Percentiles rank a stretch among this genome's conserved stretches.
phyloP scores from a whole-genome alignment of 2,329 filamentous ascomycete species.

The Nemania sp. region DNA sequence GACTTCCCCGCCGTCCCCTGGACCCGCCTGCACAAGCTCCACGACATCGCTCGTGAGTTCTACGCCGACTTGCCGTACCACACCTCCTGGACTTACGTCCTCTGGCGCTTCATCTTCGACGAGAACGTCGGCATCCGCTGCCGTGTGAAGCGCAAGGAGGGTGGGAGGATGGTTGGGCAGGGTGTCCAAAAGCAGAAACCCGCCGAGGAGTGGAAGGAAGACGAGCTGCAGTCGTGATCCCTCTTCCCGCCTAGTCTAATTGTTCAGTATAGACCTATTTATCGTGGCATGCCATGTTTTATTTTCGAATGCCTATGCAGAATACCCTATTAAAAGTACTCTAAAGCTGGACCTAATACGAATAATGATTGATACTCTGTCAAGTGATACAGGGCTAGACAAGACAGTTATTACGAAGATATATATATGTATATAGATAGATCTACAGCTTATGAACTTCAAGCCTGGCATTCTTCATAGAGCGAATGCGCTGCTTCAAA shows the following conservation, averaged over 20 bases:
- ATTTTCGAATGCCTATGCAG: not conserved
- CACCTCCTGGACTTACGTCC: conserved; percentile 89
- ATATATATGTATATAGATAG: conserved; percentile 9
- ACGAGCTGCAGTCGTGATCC: conserved; percentile 72
- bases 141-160: conserved; percentile 90
- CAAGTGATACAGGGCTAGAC: not conserved
- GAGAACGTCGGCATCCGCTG: conserved; percentile 90
- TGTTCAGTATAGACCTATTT: conserved; percentile 15
- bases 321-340: not conserved
- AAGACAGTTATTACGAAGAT: not conserved
- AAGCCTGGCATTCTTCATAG: not conserved
- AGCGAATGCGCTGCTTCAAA: not conserved
- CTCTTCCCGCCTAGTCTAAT: not conserved
- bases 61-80: conserved; percentile 89
- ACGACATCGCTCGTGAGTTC: conserved; percentile 87
- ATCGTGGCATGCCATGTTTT: conserved; percentile 3
- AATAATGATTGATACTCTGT: not conserved
- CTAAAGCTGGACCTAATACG: not conserved
- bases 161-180: conserved; percentile 70
- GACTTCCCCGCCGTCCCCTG: conserved; percentile 98
- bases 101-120: conserved; percentile 96
- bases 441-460: conserved; percentile 3
- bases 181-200: conserved; percentile 35
- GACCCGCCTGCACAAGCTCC: conserved; percentile 83
- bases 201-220: conserved; percentile 71